Evolutionary conservation across 2,329 filamentous ascomycete genomes (phyloP).

Genomic region (Aspergillus ibericus): DNA sequence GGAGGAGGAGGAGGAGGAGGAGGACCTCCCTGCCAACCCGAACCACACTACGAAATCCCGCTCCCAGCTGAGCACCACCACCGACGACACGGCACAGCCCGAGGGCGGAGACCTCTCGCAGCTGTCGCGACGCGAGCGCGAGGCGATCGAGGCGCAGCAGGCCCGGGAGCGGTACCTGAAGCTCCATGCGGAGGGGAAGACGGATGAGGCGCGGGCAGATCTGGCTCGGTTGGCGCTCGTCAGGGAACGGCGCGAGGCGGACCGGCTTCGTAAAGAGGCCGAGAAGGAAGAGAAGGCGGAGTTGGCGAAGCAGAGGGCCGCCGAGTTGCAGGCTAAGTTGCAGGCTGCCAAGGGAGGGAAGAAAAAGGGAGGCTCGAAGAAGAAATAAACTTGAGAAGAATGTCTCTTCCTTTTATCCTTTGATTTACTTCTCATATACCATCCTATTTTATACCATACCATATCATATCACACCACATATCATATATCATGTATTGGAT

Average conservation of each 20-base stretch:
- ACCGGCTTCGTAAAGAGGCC: conserved; percentile 77
- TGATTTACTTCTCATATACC: too few relatives aligned
- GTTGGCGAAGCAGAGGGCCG: conserved; percentile 38
- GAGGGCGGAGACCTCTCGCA: conserved; percentile 52
- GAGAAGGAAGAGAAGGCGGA: conserved; percentile 59
- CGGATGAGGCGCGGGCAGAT: conserved; percentile 89
- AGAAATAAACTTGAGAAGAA: conserved; percentile 14
- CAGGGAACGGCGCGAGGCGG: conserved; percentile 80
- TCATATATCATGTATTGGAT: background rate
- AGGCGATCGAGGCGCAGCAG: conserved; percentile 82
- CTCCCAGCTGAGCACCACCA: conserved; percentile 63
- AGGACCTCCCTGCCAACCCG: conserved; percentile 71
- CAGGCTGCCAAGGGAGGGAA: conserved; percentile 39
- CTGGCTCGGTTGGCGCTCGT: conserved; percentile 79
- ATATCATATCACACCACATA: too few relatives aligned
- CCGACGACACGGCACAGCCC: conserved; percentile 53
- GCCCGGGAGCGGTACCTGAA: conserved; percentile 90
- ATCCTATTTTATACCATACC: too few relatives aligned
- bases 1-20: conserved; percentile 38
- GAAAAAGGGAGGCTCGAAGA: conserved; percentile 29
- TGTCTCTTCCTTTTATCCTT: background rate
- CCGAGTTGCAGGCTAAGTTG: conserved; percentile 43
- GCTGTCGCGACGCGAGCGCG: conserved; percentile 66
- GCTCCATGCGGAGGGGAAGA: conserved; percentile 91
- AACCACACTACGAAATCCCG: conserved; percentile 72